Conservation (phyloP, 345 rosid species). For the Erucastrum elatum region DNA sequence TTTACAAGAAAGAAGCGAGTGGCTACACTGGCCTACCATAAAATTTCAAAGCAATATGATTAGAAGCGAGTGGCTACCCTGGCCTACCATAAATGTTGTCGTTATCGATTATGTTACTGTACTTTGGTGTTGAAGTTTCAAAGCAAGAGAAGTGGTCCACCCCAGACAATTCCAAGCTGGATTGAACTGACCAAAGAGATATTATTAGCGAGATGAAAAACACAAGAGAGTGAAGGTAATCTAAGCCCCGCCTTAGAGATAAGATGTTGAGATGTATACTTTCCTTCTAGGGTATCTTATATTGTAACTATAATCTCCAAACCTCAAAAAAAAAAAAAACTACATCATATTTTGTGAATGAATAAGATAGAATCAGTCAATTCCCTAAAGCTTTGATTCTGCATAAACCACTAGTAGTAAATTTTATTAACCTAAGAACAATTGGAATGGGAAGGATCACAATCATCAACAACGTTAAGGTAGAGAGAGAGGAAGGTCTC, state of each 20-base stretch:
- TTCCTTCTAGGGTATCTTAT: not conserved
- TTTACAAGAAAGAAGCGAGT: too few relatives aligned
- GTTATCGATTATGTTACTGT: not conserved
- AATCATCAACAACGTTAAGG: too few relatives aligned
- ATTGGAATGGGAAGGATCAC: too few relatives aligned
- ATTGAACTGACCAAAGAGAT: not conserved
- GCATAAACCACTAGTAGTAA: not conserved
- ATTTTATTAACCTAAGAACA: too few relatives aligned
- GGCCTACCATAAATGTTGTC: not conserved
- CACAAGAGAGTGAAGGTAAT: not conserved
- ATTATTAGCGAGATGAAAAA: not conserved
- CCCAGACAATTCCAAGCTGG: not conserved
- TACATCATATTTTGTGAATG: not conserved
- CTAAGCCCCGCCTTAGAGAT: not conserved
- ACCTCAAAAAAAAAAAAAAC: too few relatives aligned
- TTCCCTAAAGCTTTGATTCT: not conserved
- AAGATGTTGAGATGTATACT: too few relatives aligned
- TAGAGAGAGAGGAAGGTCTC: too few relatives aligned
- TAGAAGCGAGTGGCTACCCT: too few relatives aligned
- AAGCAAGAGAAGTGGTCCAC: not conserved
- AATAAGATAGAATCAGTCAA: not conserved
- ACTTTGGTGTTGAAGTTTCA: not conserved
- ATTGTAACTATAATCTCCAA: not conserved
- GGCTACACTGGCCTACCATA: too few relatives aligned
- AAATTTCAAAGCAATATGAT: too few relatives aligned